Conservation (phyloP, 1,284 basidiomycete species). For the Leucoagaricus sp. region DNA sequence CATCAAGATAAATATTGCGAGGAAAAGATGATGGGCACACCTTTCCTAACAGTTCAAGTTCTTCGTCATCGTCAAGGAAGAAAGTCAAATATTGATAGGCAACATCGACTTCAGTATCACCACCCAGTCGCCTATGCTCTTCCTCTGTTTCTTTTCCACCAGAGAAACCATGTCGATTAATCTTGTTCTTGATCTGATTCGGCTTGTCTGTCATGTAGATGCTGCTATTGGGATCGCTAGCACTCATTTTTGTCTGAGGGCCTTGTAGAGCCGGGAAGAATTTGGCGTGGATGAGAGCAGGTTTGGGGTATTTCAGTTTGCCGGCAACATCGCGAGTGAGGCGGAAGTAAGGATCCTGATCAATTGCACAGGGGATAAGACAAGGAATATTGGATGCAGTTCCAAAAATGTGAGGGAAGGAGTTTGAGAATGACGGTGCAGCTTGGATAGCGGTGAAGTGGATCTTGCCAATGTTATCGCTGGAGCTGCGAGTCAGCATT, state of each 20-base stretch:
- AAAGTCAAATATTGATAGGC: slow-evolving; percentile 96
- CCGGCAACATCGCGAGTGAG: slow-evolving; percentile 94
- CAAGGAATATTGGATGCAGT: slow-evolving; percentile 83
- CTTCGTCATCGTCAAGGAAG: slow-evolving; percentile 94
- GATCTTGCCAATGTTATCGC: slow-evolving; percentile 97
- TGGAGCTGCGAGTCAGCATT: slow-evolving; percentile 30
- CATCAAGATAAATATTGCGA: neutral
- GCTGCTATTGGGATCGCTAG: slow-evolving; percentile 86
- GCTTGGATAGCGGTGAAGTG: slow-evolving; percentile 99
- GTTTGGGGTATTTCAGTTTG: slow-evolving; percentile 96
- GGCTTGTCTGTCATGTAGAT: slow-evolving; percentile 97
- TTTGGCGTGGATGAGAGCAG: slow-evolving; percentile 89
- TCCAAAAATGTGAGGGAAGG: slow-evolving; percentile 98
- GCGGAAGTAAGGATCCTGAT: slow-evolving; percentile 97
- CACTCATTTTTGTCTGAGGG: slow-evolving; percentile 98
- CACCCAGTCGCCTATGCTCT: slow-evolving; percentile 87
- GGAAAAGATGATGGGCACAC: slow-evolving; percentile 38
- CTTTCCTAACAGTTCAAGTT: slow-evolving; percentile 76
- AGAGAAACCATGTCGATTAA: slow-evolving; percentile 91
- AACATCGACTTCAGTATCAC: slow-evolving; percentile 95
- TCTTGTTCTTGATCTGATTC: slow-evolving; percentile 97
- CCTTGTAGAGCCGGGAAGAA: slow-evolving; percentile 99
- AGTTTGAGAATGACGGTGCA: slow-evolving; percentile 96
- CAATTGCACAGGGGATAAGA: slow-evolving; percentile 98
- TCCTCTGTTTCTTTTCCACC: slow-evolving; percentile 93